Evolutionary conservation across 495 filamentous ascomycete species (phyloP), one percentile per base, ranked within the genome.

Genomic region (Choiromyces venosus): DNA sequence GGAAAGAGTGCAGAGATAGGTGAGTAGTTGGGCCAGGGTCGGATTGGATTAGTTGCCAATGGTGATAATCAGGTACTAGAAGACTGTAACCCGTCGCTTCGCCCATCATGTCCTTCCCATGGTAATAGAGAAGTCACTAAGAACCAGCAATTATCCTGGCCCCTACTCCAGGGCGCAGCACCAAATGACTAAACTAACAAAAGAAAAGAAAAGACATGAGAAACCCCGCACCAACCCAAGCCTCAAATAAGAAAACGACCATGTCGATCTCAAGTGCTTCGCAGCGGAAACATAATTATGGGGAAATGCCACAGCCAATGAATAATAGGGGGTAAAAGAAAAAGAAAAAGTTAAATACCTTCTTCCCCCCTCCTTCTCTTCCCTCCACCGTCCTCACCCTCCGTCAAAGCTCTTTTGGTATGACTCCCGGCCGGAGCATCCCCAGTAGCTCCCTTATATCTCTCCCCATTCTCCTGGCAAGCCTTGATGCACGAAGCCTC

Each of bases 341-440:
- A 65, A 74, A 77, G 61, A 64, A 66, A 74, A 33, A 25, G 73
- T 73, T 80, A 80, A 77, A 74, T 77, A 80, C 79, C 79, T 80
- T 80, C 79, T 12, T 74, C 69, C 40, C 74, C 71, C 64, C 74
- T 77, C 65, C 78, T 80, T 37, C 78, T 67, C 56, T 80, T 80
- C 33, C 72, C 74, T 21, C 78, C 78, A 33, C 78, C 78, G 37
- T 77, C 68, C 10, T 80, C 79, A 12, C 72, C 71, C 36, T 80
- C 78, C 29, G 56, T 69, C 39, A 21, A 25, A 38, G 70, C 39
- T 35, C 79, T 80, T 65, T 80, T 80, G 18, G 46, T 65, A 37
- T 66, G 65, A 5, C 67, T 64, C 39, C 70, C 74, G n/a, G 14
- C 38, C 37, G 69, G 46, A 8, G 68, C 42, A 29, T 77, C 75